Conservation (phyloP, 805 yeast genomes). For the Suhomyces sp. region DNA sequence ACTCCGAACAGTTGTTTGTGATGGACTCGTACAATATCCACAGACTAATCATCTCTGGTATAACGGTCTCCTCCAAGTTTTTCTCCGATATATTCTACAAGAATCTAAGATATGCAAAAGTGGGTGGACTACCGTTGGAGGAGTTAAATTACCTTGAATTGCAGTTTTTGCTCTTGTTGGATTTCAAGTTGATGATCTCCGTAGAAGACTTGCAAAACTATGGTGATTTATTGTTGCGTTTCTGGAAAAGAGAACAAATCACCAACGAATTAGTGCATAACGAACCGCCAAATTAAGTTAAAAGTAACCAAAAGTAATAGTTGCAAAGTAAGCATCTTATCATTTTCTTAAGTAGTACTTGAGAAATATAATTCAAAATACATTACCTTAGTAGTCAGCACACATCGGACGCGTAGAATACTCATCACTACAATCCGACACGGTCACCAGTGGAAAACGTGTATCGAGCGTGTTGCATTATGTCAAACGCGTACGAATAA, state of each 20-base stretch:
- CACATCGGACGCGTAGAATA: not conserved
- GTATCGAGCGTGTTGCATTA: not conserved
- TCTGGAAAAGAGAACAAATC: slow-evolving; percentile 72
- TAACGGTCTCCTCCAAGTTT: slow-evolving; percentile 93
- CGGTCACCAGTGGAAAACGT: not conserved
- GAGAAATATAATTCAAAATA: not conserved
- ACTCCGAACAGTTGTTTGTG: slow-evolving; percentile 65
- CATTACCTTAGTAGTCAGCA: not conserved
- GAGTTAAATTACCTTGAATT: slow-evolving; percentile 91
- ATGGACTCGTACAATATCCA: slow-evolving; percentile 97
- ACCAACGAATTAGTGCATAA: slow-evolving; percentile 32
- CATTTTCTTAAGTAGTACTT: not conserved
- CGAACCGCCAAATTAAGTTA: not conserved
- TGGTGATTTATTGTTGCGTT: slow-evolving; percentile 79
- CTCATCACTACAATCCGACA: not conserved
- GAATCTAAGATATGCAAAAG: slow-evolving; percentile 90
- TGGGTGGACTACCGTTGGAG: slow-evolving; percentile 90
- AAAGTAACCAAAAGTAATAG: not conserved
- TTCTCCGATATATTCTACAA: slow-evolving; percentile 93
- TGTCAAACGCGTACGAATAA: not conserved
- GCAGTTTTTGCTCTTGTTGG: slow-evolving; percentile 79
- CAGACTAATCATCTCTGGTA: slow-evolving; percentile 87
- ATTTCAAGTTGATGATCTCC: slow-evolving; percentile 82
- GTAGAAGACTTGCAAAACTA: slow-evolving; percentile 88
- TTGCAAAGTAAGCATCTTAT: not conserved